Conservation (phyloP, 2,329 filamentous ascomycete genomes). For the Pyrenochaeta sp. region DNA sequence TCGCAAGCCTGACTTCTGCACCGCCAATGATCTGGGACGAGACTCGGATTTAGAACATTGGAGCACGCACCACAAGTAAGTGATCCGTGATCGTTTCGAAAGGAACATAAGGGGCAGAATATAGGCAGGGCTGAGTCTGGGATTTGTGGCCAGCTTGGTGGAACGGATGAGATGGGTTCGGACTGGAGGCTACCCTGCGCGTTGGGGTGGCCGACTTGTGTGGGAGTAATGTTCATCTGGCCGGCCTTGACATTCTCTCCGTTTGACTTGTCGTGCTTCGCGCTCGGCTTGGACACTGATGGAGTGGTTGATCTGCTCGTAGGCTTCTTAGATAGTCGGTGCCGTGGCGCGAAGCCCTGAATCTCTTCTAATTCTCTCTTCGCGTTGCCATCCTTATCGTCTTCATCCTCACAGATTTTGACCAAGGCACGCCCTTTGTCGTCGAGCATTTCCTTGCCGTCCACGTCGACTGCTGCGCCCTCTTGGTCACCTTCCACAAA, state of each 20-base stretch:
- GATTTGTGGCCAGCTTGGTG: not conserved
- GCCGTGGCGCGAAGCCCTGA: constrained; percentile 52
- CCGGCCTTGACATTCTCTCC: not conserved
- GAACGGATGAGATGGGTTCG: constrained; percentile 1
- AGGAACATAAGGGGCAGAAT: constrained; percentile 72
- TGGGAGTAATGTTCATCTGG: not conserved
- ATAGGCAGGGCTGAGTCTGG: constrained; percentile 10
- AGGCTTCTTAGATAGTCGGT: constrained; percentile 13
- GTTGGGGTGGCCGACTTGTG: constrained; percentile 22
- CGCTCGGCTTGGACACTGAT: constrained; percentile 1
- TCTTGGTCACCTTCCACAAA: constrained; percentile 43
- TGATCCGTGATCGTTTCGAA: constrained; percentile 63
- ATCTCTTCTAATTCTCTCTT: constrained; percentile 73
- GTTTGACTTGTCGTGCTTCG: not conserved
- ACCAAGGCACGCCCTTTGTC: constrained; percentile 71
- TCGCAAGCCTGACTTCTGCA: constrained; percentile 67
- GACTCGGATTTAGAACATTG: constrained; percentile 69
- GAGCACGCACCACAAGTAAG: constrained; percentile 74
- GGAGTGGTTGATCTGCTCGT: not conserved
- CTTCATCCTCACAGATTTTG: constrained; percentile 78
- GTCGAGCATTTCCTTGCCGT: constrained; percentile 72
- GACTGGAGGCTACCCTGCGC: constrained; percentile 28
- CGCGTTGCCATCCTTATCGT: constrained; percentile 49
- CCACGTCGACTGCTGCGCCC: constrained; percentile 68
- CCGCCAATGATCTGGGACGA: constrained; percentile 68